These are phyloP conservation scores for Mimosa pudica DNA, from an alignment of 306 rosid species.

Conservation along the genomic window DNA sequence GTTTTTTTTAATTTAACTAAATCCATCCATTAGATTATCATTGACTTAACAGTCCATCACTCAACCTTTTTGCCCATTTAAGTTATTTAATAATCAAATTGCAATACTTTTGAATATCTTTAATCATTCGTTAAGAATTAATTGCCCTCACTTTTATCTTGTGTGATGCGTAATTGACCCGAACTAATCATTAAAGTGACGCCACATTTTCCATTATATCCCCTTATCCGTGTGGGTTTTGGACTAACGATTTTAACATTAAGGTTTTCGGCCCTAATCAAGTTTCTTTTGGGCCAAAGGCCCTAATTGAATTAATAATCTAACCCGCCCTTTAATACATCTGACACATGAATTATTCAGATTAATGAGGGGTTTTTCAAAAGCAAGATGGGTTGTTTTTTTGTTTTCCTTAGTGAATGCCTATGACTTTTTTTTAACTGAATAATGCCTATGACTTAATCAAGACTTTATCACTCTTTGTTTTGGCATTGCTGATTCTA, in stretches of 20 bases:
- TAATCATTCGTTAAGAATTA: no score
- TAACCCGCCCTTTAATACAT: no score
- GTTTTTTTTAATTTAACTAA: not conserved
- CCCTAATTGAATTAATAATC: not conserved
- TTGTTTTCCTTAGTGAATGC: not conserved
- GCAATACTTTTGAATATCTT: not conserved
- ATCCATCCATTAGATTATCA: not conserved
- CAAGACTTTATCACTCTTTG: not conserved
- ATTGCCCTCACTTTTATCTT: not conserved
- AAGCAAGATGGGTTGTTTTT: not conserved
- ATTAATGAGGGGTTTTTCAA: not conserved
- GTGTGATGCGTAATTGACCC: not conserved
- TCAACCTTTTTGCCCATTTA: not conserved
- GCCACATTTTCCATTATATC: no score
- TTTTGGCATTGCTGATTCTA: not conserved
- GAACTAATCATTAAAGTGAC: no score
- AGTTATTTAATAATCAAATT: not conserved
- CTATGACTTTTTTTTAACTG: not conserved
- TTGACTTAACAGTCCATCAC: not conserved
- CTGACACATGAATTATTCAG: not conserved
- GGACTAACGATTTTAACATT: no score
- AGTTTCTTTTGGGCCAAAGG: not conserved
- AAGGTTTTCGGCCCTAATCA: no score
- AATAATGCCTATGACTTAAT: not conserved
- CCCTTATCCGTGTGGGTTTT: no score